Conservation (phyloP, 1,139 yeast species). For the Lodderomyces elongisporus region DNA sequence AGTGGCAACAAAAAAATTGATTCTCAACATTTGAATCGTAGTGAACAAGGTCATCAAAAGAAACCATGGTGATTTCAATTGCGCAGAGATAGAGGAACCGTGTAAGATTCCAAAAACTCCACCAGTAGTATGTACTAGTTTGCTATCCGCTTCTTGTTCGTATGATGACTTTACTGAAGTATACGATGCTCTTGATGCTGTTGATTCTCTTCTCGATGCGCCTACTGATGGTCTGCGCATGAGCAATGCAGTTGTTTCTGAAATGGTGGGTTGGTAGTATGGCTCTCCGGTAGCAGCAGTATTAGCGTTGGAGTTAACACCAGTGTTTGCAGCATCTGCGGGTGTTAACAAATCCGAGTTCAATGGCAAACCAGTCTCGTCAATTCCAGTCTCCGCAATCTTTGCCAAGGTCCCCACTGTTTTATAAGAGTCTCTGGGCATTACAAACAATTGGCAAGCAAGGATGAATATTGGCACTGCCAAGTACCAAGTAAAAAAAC, state of each 20-base stretch:
- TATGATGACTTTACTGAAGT: constrained; percentile 49
- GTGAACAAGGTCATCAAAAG: constrained; percentile 71
- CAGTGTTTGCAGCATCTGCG: constrained; percentile 18
- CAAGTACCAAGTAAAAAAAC: constrained; percentile 63
- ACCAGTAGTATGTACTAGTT: constrained; percentile 51
- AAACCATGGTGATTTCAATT: constrained; percentile 76
- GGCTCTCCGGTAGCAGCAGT: constrained; percentile 4
- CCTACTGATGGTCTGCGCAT: constrained; percentile 33
- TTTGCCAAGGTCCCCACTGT: constrained; percentile 64
- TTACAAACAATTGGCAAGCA: constrained; percentile 63
- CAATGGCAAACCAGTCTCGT: constrained; percentile 54
- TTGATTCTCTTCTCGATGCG: constrained; percentile 33
- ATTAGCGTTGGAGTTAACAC: constrained; percentile 2
- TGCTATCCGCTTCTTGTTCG: constrained; percentile 60
- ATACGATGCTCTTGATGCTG: constrained; percentile 32
- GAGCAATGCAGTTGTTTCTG: constrained; percentile 40
- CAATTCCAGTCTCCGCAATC: constrained; percentile 64
- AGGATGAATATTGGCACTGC: constrained; percentile 71
- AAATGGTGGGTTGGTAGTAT: constrained; percentile 31
- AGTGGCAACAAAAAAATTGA: constrained; percentile 89
- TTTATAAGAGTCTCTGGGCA: constrained; percentile 77
- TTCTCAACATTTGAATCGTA: constrained; percentile 81
- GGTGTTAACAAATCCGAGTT: constrained; percentile 22
- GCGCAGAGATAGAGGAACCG: constrained; percentile 54
- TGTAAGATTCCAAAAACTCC: constrained; percentile 88